Percentiles rank a stretch among this genome's conserved stretches.
Evolutionary conservation across 305 asterid genomes (phyloP).

Genomic region (Fraxinus platypoda): DNA sequence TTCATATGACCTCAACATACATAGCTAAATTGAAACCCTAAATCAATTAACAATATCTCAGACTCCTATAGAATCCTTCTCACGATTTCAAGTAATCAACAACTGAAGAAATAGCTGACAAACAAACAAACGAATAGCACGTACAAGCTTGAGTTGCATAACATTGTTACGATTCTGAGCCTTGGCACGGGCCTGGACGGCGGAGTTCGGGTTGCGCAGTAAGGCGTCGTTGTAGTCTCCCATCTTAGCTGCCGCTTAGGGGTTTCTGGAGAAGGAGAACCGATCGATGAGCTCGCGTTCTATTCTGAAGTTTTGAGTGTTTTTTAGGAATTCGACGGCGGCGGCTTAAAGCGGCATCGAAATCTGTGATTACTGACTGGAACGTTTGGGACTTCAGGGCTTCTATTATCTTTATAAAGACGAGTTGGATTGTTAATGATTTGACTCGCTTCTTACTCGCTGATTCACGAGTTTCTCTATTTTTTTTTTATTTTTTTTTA

Average conservation of each 20-base stretch:
- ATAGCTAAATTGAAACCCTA: conserved; percentile 2
- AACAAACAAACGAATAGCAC: not conserved
- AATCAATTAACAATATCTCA: not conserved
- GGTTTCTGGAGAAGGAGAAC: conserved; percentile 16
- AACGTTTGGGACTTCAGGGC: not conserved
- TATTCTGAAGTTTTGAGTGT: not conserved
- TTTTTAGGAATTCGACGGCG: not conserved
- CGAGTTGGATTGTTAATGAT: not conserved
- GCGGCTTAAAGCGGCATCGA: not conserved
- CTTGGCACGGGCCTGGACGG: conserved; percentile 93
- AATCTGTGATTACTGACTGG: not conserved
- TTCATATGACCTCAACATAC: not conserved
- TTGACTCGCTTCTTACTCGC: conserved; percentile 2
- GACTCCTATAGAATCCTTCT: conserved; percentile 7
- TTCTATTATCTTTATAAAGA: not conserved
- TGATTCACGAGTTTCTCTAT: not conserved
- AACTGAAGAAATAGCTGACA: not conserved
- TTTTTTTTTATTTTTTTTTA: no score
- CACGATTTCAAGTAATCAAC: conserved; percentile 7
- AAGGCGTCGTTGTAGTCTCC: conserved; percentile 88
- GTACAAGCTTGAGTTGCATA: conserved; percentile 88
- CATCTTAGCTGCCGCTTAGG: conserved; percentile 38
- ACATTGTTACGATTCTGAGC: conserved; percentile 92
- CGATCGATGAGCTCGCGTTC: not conserved
- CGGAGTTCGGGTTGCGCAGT: conserved; percentile 84